Base-by-base conservation (phyloP, 2,329 filamentous ascomycete species). In the Penicillium hesseltinei region DNA sequence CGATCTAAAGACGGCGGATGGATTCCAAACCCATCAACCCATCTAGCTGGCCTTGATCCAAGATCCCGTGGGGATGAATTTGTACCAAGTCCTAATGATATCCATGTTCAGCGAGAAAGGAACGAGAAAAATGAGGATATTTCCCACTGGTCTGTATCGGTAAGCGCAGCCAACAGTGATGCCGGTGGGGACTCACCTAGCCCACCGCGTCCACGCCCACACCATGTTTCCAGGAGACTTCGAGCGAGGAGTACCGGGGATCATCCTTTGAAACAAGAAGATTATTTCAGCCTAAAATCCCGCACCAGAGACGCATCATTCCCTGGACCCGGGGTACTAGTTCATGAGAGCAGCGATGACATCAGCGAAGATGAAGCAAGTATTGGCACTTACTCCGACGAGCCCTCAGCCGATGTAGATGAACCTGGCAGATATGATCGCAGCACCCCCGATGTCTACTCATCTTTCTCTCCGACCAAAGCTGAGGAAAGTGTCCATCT, bases 101-200 rank as follows among this genome's bases (percentile, higher is more conserved):
- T 82, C 48, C 75, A 78, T 47, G 71, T 78, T 43, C 72, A 78
- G 56, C 76, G 78, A 49, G 71, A 78, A 35, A 70, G 77, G 33
- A 75, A 78, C 4, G 79, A 83, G 50, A 83, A 79, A 63, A 82
- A 83, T 56, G 73, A 76, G 9, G 80, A 83, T 52, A 82, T 85
- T 35, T 74, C 77, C 51, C 73, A 77, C 23, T 85, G 83, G 83
- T 75, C 83, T 4, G 77, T 71, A 15, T 75, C 77, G 13, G 77
- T 77, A n/a, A 82, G 78, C 61, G 77, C 78, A 42, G 77, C 75
- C 17, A 78, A 74, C 43, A 78, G 77, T 52, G 74, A 73, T 51
- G 62, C 67, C n/a, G 72, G 71, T 29, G 70, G 73, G 40, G 66
- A 71, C 17, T 59, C 61, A 23, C 54, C 62, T 31, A 56, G 56